Conservation (phyloP, 768 basidiomycete species). For the Suillus tomentosus region DNA sequence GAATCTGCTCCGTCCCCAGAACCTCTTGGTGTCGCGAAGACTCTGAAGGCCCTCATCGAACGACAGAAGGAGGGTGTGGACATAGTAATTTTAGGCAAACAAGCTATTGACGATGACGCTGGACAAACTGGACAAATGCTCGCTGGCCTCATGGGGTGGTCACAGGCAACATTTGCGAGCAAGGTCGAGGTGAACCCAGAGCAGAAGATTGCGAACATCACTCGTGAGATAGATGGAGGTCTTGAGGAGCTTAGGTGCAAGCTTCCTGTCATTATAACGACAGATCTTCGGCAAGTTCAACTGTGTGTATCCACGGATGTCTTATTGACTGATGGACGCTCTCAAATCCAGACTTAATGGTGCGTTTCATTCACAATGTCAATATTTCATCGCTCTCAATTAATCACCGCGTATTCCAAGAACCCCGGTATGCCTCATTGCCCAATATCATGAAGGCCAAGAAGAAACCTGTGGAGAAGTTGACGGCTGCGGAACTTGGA, state of each 20-base stretch:
- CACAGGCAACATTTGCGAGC: conserved; percentile 94
- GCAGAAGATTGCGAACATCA: conserved; percentile 68
- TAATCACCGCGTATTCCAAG: conserved; percentile 39
- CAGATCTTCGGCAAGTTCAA: conserved; percentile 78
- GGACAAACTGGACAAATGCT: conserved; percentile 98
- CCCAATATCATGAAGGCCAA: conserved; percentile 99
- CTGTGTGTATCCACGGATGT: not conserved
- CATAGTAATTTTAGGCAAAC: conserved; percentile 94
- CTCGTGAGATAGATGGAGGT: conserved; percentile 94
- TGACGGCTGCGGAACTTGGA: conserved; percentile 76
- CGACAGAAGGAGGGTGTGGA: conserved; percentile 66
- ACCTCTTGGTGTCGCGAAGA: conserved; percentile 88
- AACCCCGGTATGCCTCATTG: conserved; percentile 96
- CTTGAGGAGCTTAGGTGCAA: conserved; percentile 77
- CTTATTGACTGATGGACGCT: conserved; percentile 3
- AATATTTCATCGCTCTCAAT: not conserved
- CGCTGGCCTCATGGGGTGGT: conserved; percentile 88
- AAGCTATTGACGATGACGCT: conserved; percentile 96
- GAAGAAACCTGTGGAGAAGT: conserved; percentile 92
- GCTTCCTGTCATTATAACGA: conserved; percentile 87
- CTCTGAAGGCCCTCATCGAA: conserved; percentile 75
- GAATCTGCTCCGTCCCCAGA: conserved; percentile 77
- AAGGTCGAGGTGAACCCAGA: conserved; percentile 72
- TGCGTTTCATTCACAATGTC: conserved; percentile 29
- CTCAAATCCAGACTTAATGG: conserved; percentile 64